These are phyloP conservation scores for Exserohilum rostratum DNA, from an alignment of 2,329 filamentous ascomycete species.

Conservation along the genomic window DNA sequence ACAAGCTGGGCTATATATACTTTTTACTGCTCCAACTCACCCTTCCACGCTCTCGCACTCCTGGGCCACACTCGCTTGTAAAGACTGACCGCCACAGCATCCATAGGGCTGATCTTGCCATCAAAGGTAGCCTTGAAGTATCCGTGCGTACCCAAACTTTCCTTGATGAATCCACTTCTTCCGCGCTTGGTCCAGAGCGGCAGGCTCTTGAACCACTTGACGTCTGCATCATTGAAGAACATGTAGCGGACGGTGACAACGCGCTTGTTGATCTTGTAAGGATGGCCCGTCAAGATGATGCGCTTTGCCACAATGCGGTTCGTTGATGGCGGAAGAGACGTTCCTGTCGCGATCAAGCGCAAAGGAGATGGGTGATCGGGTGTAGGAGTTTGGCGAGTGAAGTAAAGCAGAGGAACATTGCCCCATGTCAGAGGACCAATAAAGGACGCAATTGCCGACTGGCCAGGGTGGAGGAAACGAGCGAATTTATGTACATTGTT, in stretches of 20 bases:
- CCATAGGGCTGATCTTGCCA: conserved; percentile 91
- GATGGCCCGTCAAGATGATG: conserved; percentile 91
- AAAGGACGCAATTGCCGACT: conserved; percentile 86
- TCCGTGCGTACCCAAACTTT: conserved; percentile 93
- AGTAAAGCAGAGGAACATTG: conserved; percentile 86
- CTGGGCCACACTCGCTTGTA: conserved; percentile 68
- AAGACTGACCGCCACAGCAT: conserved; percentile 83
- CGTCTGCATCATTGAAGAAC: conserved; percentile 98
- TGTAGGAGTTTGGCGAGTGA: conserved; percentile 64
- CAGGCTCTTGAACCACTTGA: conserved; percentile 96
- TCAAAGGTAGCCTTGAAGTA: conserved; percentile 99
- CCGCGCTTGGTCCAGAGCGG: conserved; percentile 93
- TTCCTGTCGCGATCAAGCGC: conserved; percentile 83
- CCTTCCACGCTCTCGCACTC: conserved; percentile 59
- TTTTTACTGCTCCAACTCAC: conserved; percentile 12
- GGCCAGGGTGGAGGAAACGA: conserved; percentile 87
- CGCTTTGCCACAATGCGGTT: conserved; percentile 88
- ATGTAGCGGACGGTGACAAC: conserved; percentile 98
- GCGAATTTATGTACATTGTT: conserved; percentile 98
- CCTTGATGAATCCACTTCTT: conserved; percentile 89
- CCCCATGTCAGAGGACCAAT: conserved; percentile 93
- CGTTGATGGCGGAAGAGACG: conserved; percentile 76
- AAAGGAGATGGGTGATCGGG: conserved; percentile 53
- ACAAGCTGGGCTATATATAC: no score
- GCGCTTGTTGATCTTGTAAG: conserved; percentile 98